phyloP scores from a whole-genome alignment of 257 asterid genomes.

The Misopates orontium region DNA sequence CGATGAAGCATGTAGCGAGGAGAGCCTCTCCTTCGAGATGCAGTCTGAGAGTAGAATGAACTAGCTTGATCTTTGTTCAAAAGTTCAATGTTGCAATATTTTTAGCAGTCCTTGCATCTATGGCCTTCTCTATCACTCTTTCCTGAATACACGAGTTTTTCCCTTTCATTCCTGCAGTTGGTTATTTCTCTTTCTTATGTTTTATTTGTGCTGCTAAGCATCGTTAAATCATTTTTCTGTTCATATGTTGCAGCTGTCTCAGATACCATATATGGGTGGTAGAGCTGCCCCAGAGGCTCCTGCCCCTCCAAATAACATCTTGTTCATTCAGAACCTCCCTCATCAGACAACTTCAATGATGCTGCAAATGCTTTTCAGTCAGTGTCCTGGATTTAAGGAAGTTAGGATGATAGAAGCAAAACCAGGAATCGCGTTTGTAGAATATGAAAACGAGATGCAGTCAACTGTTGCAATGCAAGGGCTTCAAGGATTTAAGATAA shows the following conservation, averaged over 20 bases:
- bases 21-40: background rate
- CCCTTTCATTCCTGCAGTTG: no score
- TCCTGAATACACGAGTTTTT: background rate
- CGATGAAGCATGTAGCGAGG: background rate
- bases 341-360: slow-evolving; percentile 92
- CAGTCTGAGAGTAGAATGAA: background rate
- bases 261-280: slow-evolving; percentile 68
- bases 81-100: background rate
- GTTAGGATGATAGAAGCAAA: slow-evolving; percentile 94
- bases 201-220: background rate
- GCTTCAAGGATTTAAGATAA: slow-evolving; percentile 85
- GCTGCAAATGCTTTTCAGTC: slow-evolving; percentile 96
- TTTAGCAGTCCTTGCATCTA: no score
- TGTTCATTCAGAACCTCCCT: slow-evolving; percentile 80
- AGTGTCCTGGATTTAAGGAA: slow-evolving; percentile 87
- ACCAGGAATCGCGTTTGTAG: slow-evolving; percentile 96
- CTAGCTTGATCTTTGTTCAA: background rate
- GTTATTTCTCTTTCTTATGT: no score
- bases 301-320: slow-evolving; percentile 79
- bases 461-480: slow-evolving; percentile 86
- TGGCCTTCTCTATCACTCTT: background rate
- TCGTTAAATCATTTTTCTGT: background rate
- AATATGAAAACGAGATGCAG: slow-evolving; percentile 90
- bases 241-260: slow-evolving; percentile 64
- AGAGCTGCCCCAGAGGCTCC: slow-evolving; percentile 83